Evolutionary conservation across 768 basidiomycete species (phyloP).

Genomic region (Lactarius psammicola): DNA sequence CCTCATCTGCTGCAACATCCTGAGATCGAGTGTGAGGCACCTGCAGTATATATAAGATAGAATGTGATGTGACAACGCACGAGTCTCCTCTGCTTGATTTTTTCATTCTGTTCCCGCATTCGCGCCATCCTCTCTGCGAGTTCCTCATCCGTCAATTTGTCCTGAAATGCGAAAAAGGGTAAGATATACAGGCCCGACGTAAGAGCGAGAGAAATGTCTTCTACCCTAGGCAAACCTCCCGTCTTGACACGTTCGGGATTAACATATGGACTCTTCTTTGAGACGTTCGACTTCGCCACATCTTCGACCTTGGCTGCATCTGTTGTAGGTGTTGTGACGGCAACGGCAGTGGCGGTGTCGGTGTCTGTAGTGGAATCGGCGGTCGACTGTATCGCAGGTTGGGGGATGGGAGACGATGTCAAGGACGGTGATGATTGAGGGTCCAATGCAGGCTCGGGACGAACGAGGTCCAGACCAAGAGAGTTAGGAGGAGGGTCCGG

Average conservation of each 20-base stretch:
- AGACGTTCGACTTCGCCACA: slow-evolving; percentile 31
- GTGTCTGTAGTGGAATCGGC: slow-evolving; percentile 12
- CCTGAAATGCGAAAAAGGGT: slow-evolving; percentile 41
- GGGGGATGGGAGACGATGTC: slow-evolving; percentile 15
- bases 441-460: slow-evolving; percentile 35
- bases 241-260: slow-evolving; percentile 85
- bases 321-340: slow-evolving; percentile 10
- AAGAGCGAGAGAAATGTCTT: slow-evolving; percentile 29
- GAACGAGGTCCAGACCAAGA: slow-evolving; percentile 68
- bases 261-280: slow-evolving; percentile 67
- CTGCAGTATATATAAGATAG: slow-evolving; percentile 1
- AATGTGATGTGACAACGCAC: slow-evolving; percentile 39
- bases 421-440: slow-evolving; percentile 33
- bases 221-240: slow-evolving; percentile 69
- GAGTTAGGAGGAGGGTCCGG: slow-evolving; percentile 50
- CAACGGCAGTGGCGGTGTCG: slow-evolving; percentile 1
- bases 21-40: slow-evolving; percentile 32
- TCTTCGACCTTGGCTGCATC: slow-evolving; percentile 29
- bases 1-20: slow-evolving; percentile 82
- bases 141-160: slow-evolving; percentile 66
- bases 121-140: slow-evolving; percentile 66
- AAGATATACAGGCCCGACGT: background rate
- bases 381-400: slow-evolving; percentile 6
- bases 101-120: slow-evolving; percentile 71
- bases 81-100: slow-evolving; percentile 66